Percentiles rank a stretch among this genome's conserved stretches.
These are phyloP conservation scores for Verticillium zaregamsianum DNA, from an alignment of 2,329 filamentous ascomycete genomes.

Conservation along the genomic window DNA sequence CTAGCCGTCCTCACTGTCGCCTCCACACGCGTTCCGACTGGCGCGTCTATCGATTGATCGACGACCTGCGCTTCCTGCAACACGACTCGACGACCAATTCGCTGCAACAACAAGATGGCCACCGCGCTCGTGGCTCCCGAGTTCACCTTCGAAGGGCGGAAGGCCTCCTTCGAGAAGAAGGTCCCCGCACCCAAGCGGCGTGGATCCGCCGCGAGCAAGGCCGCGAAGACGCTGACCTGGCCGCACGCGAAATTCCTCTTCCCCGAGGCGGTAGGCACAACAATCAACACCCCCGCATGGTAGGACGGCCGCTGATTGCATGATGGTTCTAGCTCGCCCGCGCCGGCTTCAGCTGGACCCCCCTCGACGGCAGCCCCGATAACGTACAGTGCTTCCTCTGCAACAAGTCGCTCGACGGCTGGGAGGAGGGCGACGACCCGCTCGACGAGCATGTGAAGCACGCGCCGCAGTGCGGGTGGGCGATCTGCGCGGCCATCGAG, in stretches of 20 bases:
- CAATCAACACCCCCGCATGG: too few species aligned
- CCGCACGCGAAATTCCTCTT: constrained; percentile 64
- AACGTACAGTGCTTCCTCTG: constrained; percentile 91
- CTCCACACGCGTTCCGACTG: neutral
- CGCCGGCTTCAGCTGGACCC: constrained; percentile 88
- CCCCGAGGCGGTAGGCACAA: constrained; percentile 51
- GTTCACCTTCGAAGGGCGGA: constrained; percentile 67
- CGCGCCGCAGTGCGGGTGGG: constrained; percentile 81
- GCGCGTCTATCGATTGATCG: neutral
- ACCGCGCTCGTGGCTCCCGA: constrained; percentile 7
- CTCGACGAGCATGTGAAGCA: constrained; percentile 82
- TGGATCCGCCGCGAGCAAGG: constrained; percentile 56
- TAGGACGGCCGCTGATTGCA: neutral
- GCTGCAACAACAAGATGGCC: neutral
- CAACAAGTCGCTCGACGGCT: constrained; percentile 78
- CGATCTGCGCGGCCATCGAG: constrained; percentile 63
- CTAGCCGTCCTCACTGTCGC: neutral
- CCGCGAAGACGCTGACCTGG: constrained; percentile 65
- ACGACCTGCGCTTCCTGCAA: neutral
- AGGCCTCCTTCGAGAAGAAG: constrained; percentile 71
- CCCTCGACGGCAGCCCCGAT: constrained; percentile 70
- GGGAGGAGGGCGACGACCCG: constrained; percentile 84
- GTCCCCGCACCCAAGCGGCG: constrained; percentile 65
- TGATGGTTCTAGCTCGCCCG: constrained; percentile 63
- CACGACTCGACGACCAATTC: neutral